phyloP scores from a whole-genome alignment of 2,329 filamentous ascomycete genomes.

The Mycocentrospora acerina region DNA sequence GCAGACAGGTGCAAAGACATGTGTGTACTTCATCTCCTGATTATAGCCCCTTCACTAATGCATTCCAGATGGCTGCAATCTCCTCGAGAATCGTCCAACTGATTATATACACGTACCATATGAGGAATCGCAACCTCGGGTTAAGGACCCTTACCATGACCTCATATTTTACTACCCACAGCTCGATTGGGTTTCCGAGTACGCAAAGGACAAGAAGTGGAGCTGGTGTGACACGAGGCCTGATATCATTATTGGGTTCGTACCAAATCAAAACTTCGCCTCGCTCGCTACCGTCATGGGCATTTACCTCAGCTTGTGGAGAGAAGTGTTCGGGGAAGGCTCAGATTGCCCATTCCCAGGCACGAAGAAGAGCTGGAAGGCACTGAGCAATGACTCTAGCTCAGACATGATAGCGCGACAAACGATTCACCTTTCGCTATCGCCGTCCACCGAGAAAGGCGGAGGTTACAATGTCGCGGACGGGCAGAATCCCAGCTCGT shows the following conservation, averaged over 20 bases:
- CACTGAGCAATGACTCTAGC: constrained; percentile 41
- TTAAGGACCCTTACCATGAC: constrained; percentile 33
- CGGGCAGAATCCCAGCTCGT: constrained; percentile 39
- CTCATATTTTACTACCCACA: constrained; percentile 46
- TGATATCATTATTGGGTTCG: constrained; percentile 47
- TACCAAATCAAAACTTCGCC: constrained; percentile 46
- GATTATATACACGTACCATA: too few relatives aligned
- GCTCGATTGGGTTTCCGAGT: constrained; percentile 41
- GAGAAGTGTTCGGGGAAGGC: constrained; percentile 41
- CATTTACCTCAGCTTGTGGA: constrained; percentile 42
- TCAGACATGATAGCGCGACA: constrained; percentile 46
- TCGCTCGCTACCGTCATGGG: constrained; percentile 40
- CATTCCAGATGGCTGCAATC: too few relatives aligned
- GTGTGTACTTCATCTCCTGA: constrained; percentile 1
- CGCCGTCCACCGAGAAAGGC: constrained; percentile 37
- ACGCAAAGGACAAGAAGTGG: constrained; percentile 40
- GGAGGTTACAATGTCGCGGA: constrained; percentile 48
- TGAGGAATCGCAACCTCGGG: constrained; percentile 11
- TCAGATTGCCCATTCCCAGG: constrained; percentile 44
- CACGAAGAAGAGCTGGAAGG: constrained; percentile 37
- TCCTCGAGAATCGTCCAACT: too few relatives aligned
- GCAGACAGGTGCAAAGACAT: constrained; percentile 4
- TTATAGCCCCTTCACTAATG: background rate
- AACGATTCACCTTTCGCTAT: constrained; percentile 44
- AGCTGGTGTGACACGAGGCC: constrained; percentile 45